Percentiles rank a stretch among this genome's conserved stretches.
Conservation (phyloP, 306 rosid genomes). For the Rosa rugosa region DNA sequence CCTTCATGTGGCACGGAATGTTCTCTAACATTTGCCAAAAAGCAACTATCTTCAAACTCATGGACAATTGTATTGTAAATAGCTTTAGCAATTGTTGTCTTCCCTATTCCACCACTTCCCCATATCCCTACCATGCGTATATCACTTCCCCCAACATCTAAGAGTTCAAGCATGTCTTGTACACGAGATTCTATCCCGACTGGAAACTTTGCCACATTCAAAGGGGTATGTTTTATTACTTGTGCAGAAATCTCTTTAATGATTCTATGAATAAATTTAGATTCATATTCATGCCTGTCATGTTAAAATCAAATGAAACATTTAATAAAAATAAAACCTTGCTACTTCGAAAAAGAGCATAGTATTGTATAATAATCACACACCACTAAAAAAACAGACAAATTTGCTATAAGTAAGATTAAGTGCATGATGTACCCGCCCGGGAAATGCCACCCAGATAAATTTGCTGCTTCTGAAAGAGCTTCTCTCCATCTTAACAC, state of each 20-base stretch:
- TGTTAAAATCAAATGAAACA: background rate
- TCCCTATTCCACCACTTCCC: background rate
- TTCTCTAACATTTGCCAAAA: background rate
- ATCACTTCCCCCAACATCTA: background rate
- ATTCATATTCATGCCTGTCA: background rate
- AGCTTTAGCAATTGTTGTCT: too few species aligned
- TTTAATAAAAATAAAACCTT: too few species aligned
- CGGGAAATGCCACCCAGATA: too few species aligned
- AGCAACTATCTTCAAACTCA: background rate
- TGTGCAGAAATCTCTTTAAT: background rate
- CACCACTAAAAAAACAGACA: too few species aligned
- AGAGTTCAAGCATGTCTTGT: background rate
- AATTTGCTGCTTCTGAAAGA: too few species aligned
- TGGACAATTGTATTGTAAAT: too few species aligned
- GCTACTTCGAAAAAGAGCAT: too few species aligned
- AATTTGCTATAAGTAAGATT: too few species aligned
- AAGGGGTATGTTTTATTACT: background rate
- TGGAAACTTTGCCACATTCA: background rate
- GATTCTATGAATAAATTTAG: background rate
- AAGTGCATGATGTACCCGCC: too few species aligned
- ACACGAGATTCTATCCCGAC: background rate
- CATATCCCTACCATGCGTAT: background rate
- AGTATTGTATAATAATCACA: too few species aligned
- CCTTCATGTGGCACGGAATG: background rate
- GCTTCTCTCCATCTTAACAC: too few species aligned